Evolutionary conservation across 495 filamentous ascomycete species (phyloP), one percentile per base, ranked within the genome.

Genomic region (Penicillium macrosclerotiorum): DNA sequence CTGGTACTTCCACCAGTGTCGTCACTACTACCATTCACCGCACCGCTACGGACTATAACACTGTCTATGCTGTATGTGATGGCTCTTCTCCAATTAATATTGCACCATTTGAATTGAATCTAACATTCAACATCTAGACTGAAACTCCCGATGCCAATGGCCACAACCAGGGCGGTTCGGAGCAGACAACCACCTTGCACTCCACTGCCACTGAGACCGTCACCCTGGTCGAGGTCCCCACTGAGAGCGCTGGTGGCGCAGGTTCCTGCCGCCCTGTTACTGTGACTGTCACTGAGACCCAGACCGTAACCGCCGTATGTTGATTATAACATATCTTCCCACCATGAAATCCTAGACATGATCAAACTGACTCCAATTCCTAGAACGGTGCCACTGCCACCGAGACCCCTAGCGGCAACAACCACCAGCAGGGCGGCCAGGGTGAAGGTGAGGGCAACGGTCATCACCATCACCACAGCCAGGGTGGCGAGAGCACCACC

Each of bases 11-110:
- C 0, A 74, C 74, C 43, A 76, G 67, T 30, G 70, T 81, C 29
- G 64, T 81, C 12, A 81, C 78, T 20, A 82, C 79, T 38, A 81
- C 78, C 14, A 71, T 81, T 49, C 60, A 74, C 60, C 63, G 63
- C 49, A 81, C 77, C 48, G 47, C 59, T 25, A 73, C 68, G 31
- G 37, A 64, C 19, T 56, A 63, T 17, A 46, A 65, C 34, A 72
- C 68, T 30, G 67, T 68, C 49, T 66, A 60, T 42, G 64, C 60
- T 19, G 71, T 74, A 63, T 42, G 71, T 62, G 8, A n/a, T n/a
- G n/a, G n/a, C n/a, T n/a, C 17, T 12, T 35, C 38, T 37, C 13
- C 7, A 13, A 18, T 25, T 25, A 37, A 25, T 11, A 27, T 34
- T 34, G 2, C 34, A 14, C 17, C 3, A 18, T 42, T n/a, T n/a